Evolutionary conservation across 2,329 filamentous ascomycete species (phyloP).

Genomic region (Cladosporium sp.): DNA sequence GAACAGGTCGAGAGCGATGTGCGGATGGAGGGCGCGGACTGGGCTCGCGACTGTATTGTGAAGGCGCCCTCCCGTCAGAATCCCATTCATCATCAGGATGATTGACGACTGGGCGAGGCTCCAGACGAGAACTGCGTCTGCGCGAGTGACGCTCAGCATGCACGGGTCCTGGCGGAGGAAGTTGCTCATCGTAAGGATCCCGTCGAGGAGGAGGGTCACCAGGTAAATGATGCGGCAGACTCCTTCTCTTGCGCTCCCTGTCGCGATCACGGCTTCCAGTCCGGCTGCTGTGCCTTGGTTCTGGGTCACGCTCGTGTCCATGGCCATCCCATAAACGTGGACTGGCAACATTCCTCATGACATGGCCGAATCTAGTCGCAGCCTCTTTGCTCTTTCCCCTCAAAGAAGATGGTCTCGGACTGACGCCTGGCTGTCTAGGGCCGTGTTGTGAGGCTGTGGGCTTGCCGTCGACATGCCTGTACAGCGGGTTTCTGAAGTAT

Average conservation of each 20-base stretch:
- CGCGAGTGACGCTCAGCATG: constrained; percentile 11
- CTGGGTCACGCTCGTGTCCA: constrained; percentile 17
- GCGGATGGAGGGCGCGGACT: constrained; percentile 20
- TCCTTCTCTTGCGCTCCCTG: constrained; percentile 24
- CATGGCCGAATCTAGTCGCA: constrained; percentile 37
- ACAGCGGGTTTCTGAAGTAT: constrained; percentile 53
- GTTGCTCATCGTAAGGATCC: constrained; percentile 13
- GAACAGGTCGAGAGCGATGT: constrained; percentile 16
- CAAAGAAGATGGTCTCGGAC: constrained; percentile 35
- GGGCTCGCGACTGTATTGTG: constrained; percentile 15
- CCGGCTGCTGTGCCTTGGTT: constrained; percentile 23
- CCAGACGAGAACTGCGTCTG: constrained; percentile 11
- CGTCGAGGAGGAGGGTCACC: constrained; percentile 12
- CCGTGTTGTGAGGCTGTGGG: constrained; percentile 46
- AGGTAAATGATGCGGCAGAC: constrained; percentile 24
- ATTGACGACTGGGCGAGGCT: constrained; percentile 9
- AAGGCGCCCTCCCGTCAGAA: constrained; percentile 3
- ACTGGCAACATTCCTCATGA: constrained; percentile 37
- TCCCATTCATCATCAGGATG: constrained; percentile 11
- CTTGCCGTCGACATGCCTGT: constrained; percentile 46
- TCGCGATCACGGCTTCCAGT: constrained; percentile 26
- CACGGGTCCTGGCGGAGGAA: constrained; percentile 9
- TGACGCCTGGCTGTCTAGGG: constrained; percentile 35
- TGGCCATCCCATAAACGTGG: constrained; percentile 39
- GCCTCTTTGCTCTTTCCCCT: constrained; percentile 37